A percentile compares a stretch with the other conserved stretches of the same genome.
These are phyloP conservation scores for Saitoella complicata DNA, from an alignment of 805 yeast species.

Conservation along the genomic window DNA sequence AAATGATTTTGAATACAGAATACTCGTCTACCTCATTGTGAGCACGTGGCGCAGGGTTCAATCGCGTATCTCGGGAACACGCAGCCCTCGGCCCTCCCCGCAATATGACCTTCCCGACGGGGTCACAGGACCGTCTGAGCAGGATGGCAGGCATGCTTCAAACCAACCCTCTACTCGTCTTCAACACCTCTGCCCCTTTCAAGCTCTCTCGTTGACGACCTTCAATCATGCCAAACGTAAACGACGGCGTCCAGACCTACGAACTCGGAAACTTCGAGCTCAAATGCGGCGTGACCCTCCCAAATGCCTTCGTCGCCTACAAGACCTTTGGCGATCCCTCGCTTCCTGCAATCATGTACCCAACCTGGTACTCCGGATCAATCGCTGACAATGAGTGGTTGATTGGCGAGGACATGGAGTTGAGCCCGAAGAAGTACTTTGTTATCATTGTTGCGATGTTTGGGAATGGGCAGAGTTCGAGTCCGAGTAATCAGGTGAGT, in stretches of 20 bases:
- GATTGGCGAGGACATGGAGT: slow-evolving; percentile 9
- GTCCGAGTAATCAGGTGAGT: slow-evolving; percentile 8
- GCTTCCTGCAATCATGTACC: slow-evolving; percentile 13
- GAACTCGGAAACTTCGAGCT: slow-evolving; percentile 9
- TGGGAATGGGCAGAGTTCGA: slow-evolving; percentile 13
- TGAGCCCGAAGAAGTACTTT: slow-evolving; percentile 11
- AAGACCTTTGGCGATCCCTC: slow-evolving; percentile 12
- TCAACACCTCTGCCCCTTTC: no score
- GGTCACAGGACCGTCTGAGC: no score
- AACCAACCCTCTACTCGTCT: no score
- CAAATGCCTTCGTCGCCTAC: slow-evolving; percentile 9
- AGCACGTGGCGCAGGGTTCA: no score
- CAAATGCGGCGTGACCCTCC: slow-evolving; percentile 11
- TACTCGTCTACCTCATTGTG: no score
- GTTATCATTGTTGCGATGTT: slow-evolving; percentile 12
- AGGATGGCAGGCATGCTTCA: no score
- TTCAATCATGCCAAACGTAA: no score
- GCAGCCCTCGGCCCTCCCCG: no score
- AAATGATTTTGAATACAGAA: no score
- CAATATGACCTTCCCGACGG: no score
- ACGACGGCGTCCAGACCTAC: slow-evolving; percentile 5
- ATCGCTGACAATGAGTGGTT: slow-evolving; percentile 9
- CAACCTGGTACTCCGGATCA: slow-evolving; percentile 13
- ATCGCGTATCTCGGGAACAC: no score
- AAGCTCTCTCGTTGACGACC: no score